Evolutionary conservation across 352 stramenopile species (phyloP).

Genomic region (Pythium volutum): DNA sequence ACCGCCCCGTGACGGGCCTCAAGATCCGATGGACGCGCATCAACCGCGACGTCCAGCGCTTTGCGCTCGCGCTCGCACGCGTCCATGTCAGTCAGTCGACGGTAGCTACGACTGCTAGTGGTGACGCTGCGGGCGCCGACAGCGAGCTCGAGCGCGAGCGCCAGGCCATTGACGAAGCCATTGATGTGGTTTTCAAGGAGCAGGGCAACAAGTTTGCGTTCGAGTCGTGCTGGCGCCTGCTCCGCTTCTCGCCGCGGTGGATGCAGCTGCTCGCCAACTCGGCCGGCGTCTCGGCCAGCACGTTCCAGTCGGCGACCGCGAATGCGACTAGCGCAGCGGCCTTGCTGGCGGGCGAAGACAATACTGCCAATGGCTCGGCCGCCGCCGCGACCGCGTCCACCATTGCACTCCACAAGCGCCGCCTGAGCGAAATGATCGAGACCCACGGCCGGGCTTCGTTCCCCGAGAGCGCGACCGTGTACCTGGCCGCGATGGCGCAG

Average conservation of each 20-base stretch:
- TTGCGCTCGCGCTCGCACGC: conserved; percentile 45
- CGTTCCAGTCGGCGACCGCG: neutral
- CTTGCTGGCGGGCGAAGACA: neutral
- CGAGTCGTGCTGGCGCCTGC: conserved; percentile 61
- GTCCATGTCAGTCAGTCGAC: conserved; percentile 24
- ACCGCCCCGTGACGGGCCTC: conserved; percentile 65
- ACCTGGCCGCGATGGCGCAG: conserved; percentile 39
- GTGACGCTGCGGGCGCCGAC: conserved; percentile 4
- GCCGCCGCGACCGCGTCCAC: no score
- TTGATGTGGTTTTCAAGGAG: conserved; percentile 43
- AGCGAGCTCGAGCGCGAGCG: conserved; percentile 33
- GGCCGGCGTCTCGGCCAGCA: conserved; percentile 22
- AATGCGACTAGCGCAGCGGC: no score
- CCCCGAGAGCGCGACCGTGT: conserved; percentile 25
- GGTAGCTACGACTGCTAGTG: neutral
- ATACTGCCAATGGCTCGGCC: conserved; percentile 4
- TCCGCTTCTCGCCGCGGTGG: conserved; percentile 67
- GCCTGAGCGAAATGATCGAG: conserved; percentile 25
- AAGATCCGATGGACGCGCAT: conserved; percentile 83
- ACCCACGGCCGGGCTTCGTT: conserved; percentile 9
- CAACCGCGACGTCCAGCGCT: conserved; percentile 76
- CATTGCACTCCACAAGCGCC: conserved; percentile 22
- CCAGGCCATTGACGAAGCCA: conserved; percentile 54
- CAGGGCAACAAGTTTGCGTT: conserved; percentile 65
- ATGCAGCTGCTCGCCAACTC: conserved; percentile 55